Percentiles rank a stretch among this genome's conserved stretches.
Evolutionary conservation across 257 asterid genomes (phyloP).

Genomic region (Nicotiana benthamiana): DNA sequence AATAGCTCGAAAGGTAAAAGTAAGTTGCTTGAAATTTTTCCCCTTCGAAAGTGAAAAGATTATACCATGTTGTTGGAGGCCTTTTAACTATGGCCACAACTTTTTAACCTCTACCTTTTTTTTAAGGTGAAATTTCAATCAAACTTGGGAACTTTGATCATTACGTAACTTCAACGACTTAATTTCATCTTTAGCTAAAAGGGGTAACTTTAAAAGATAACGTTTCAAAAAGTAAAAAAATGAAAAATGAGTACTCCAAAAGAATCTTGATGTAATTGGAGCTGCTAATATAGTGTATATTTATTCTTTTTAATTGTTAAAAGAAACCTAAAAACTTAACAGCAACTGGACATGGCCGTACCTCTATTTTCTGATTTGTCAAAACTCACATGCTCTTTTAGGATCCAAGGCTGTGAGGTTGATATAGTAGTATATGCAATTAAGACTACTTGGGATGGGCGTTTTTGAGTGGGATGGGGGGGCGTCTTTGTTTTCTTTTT

Average conservation of each 20-base stretch:
- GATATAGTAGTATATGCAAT: slow-evolving; percentile 1
- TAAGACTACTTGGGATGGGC: not conserved
- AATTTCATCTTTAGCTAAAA: slow-evolving; percentile 6
- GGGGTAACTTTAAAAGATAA: not conserved
- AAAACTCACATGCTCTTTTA: slow-evolving; percentile 47
- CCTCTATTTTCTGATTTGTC: slow-evolving; percentile 22
- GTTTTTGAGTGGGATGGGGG: not conserved
- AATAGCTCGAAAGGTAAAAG: not conserved
- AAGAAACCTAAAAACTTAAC: not conserved
- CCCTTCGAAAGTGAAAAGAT: not conserved
- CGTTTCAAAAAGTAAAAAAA: not conserved
- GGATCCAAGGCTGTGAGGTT: slow-evolving; percentile 42
- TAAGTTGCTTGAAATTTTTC: not conserved
- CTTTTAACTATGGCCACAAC: not conserved
- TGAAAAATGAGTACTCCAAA: not conserved
- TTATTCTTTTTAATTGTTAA: not conserved
- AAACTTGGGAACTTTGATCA: not conserved
- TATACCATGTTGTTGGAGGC: not conserved
- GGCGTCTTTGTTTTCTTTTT: not conserved
- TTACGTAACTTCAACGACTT: not conserved
- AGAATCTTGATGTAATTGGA: not conserved
- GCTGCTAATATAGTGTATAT: not conserved
- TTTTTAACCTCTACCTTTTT: not conserved
- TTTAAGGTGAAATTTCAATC: not conserved
- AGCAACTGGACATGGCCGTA: slow-evolving; percentile 16